Evolutionary conservation across 2,329 filamentous ascomycete species (phyloP), one percentile per base, ranked within the genome.

Genomic region (Penicillium sp.): DNA sequence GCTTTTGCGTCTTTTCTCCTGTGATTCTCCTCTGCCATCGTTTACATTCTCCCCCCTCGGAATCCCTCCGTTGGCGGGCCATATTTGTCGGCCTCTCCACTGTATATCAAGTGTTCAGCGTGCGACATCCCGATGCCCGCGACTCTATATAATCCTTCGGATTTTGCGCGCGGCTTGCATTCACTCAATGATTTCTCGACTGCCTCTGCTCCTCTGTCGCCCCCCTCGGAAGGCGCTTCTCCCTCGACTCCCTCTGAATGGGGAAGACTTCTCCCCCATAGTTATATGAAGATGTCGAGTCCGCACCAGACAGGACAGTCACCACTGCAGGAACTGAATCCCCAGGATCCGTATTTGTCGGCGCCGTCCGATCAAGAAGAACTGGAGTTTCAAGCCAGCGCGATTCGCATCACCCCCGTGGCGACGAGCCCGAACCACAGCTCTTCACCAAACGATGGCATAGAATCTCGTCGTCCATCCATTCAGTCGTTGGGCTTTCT

Each of bases 311-410:
- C 43, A 44, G 41, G 50, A 28, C 43, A 47, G 30, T 59, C 53
- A 11, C 43, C 51, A 23, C 59, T 62, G 41, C 59, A 57, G 30
- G 54, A 62, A 22, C 47, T 58, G 28, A 56, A 51, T 30, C 51
- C 55, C 37, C 55, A 55, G 33, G 64, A 68, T 35, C 59, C 62
- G 14, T 68, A 66, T 46, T 59, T 69, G 6, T 61, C 62, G 10
- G 55, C 61, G 7, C 55, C 61, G 6, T 58, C 59, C 7, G 60
- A 62, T 39, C 60, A 54, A 2, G 65, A 69, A 23, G 63, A 68
- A 47, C 49, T 54, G 10, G 55, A 57, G 18, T 61, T 67, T 31
- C 51, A 54, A 28, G 54, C 57, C n/a, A 46, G 54, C 17, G 56
- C 54, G 9, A 54, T 66, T 43, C 53, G 57, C 23, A 34, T 61